These are phyloP conservation scores for Xylaria castorea DNA, from an alignment of 495 filamentous ascomycete genomes.

Conservation along the genomic window DNA sequence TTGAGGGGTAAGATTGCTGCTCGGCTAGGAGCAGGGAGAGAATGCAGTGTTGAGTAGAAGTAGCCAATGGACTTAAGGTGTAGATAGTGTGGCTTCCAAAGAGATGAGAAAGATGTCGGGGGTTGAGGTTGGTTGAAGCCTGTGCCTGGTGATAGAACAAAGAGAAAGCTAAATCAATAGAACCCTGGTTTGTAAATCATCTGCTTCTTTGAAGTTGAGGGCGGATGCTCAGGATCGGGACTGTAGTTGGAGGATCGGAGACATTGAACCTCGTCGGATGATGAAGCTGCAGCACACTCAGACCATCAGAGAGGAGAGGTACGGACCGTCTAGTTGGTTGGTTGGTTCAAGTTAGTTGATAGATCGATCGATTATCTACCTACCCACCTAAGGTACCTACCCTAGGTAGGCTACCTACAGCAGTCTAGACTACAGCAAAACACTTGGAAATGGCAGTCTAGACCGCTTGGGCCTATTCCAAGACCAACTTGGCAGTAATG, in stretches of 20 bases:
- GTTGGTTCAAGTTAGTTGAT: neutral
- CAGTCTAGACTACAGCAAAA: no score
- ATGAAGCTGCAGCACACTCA: constrained; percentile 16
- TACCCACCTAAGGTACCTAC: neutral
- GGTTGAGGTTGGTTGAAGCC: neutral
- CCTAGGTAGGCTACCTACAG: constrained; percentile 1
- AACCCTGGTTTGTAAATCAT: constrained; percentile 3
- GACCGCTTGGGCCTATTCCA: constrained; percentile 10
- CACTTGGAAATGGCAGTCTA: constrained; percentile 12
- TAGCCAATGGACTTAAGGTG: constrained; percentile 4
- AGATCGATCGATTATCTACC: constrained; percentile 7
- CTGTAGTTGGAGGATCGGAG: constrained; percentile 37
- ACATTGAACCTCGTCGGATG: constrained; percentile 30
- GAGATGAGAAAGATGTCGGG: constrained; percentile 4
- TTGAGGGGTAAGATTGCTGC: constrained; percentile 26
- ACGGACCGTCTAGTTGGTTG: neutral
- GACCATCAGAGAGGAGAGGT: neutral
- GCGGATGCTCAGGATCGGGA: constrained; percentile 35
- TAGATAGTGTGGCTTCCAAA: neutral
- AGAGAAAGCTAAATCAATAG: constrained; percentile 17
- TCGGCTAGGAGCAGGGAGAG: constrained; percentile 27
- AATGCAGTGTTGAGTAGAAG: neutral
- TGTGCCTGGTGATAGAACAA: neutral
- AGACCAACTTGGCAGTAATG: neutral
- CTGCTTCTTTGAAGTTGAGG: constrained; percentile 29